phyloP scores from a whole-genome alignment of 73 alveolate genomes.

The Paramecium caudatum region DNA sequence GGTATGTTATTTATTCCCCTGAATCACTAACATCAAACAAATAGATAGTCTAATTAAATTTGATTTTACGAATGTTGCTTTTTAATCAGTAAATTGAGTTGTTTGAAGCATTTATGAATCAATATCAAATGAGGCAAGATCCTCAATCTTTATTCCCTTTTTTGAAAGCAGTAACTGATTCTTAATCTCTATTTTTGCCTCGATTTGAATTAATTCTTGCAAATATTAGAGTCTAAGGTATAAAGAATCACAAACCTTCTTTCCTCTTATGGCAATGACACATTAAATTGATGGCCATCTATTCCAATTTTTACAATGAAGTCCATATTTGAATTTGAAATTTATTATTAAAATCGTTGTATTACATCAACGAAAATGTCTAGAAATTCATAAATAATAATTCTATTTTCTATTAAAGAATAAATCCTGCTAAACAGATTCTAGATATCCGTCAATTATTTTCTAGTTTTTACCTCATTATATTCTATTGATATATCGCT shows the following conservation, averaged over 20 bases:
- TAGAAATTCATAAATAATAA: too few relatives aligned
- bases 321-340: conserved; percentile 68
- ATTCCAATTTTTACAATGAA: conserved; percentile 57
- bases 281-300: conserved; percentile 45
- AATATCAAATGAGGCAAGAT: not conserved
- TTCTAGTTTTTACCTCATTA: too few relatives aligned
- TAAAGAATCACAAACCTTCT: not conserved
- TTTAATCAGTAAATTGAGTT: not conserved
- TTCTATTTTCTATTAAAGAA: too few relatives aligned
- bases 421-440: too few relatives aligned
- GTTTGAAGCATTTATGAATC: conserved; percentile 43
- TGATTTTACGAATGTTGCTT: not conserved
- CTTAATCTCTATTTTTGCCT: conserved; percentile 44
- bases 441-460: too few relatives aligned
- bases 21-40: conserved; percentile 54
- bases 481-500: too few relatives aligned
- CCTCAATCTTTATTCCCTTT: conserved; percentile 46
- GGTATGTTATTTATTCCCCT: not conserved
- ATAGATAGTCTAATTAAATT: conserved; percentile 13
- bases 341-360: conserved; percentile 13
- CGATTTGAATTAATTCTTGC: conserved; percentile 9
- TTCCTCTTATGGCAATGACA: not conserved
- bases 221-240: not conserved
- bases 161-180: conserved; percentile 45
- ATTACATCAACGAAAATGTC: too few relatives aligned